Evolutionary conservation across 225 moss, liverwort and hornwort genomes (phyloP).

Genomic region (Pleurozium schreberi): DNA sequence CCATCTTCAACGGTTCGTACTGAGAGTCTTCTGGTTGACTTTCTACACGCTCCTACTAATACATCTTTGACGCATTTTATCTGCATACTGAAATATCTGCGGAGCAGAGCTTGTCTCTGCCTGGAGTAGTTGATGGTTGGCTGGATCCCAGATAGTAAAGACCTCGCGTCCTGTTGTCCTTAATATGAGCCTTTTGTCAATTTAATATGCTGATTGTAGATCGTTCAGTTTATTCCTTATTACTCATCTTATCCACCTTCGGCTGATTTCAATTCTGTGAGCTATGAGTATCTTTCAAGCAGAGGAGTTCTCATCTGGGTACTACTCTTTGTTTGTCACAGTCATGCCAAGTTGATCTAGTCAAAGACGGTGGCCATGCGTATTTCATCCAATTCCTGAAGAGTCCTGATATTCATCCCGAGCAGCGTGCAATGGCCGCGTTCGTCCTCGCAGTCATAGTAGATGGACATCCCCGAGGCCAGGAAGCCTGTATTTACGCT

Average conservation of each 20-base stretch:
- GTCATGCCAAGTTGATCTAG: slow-evolving; percentile 97
- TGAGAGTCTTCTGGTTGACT: neutral
- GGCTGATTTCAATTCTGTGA: neutral
- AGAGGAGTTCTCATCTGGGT: neutral
- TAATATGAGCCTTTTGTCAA: too few relatives aligned
- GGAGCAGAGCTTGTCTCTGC: neutral
- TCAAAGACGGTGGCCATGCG: slow-evolving; percentile 87
- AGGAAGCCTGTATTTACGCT: slow-evolving; percentile 72
- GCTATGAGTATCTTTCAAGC: neutral
- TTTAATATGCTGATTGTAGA: neutral
- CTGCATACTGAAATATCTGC: neutral
- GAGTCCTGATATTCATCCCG: slow-evolving; percentile 64
- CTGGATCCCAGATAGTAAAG: neutral
- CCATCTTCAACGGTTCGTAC: neutral
- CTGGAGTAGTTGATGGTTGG: neutral
- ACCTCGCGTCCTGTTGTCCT: neutral
- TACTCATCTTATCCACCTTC: neutral
- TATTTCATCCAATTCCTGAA: slow-evolving; percentile 94
- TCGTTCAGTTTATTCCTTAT: neutral
- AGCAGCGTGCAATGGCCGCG: slow-evolving; percentile 97
- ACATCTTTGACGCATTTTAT: neutral
- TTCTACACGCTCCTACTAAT: neutral
- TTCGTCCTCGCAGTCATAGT: slow-evolving; percentile 95
- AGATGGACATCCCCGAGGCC: slow-evolving; percentile 79
- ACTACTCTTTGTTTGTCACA: slow-evolving; percentile 19